phyloP scores from a whole-genome alignment of 2,329 filamentous ascomycete genomes.

The Colletotrichum siamense region DNA sequence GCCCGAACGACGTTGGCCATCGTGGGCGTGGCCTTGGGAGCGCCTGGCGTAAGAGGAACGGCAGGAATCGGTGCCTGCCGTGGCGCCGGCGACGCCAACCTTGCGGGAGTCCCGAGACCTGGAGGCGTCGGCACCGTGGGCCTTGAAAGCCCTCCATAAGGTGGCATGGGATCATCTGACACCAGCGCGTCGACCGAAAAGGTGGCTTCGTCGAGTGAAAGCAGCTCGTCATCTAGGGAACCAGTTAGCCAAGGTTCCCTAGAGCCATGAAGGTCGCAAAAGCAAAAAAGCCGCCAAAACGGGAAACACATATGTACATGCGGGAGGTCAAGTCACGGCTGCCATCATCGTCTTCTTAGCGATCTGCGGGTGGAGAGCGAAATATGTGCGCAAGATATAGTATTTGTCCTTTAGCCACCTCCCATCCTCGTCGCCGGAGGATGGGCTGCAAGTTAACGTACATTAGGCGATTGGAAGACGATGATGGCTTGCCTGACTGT shows the following conservation, averaged over 20 bases:
- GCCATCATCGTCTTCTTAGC: slow-evolving; percentile 67
- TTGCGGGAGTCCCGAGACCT: slow-evolving; percentile 46
- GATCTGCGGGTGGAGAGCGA: slow-evolving; percentile 24
- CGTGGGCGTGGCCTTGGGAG: slow-evolving; percentile 27
- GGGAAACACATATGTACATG: slow-evolving; percentile 46
- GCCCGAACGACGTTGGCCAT: slow-evolving; percentile 19
- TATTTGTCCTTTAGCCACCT: slow-evolving; percentile 51
- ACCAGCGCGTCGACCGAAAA: slow-evolving; percentile 73
- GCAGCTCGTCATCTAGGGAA: slow-evolving; percentile 66
- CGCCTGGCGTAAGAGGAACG: slow-evolving; percentile 9
- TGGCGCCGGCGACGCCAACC: slow-evolving; percentile 38
- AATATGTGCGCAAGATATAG: slow-evolving; percentile 47
- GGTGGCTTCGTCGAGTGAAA: slow-evolving; percentile 64
- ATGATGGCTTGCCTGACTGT: slow-evolving; percentile 70
- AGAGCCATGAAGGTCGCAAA: slow-evolving; percentile 14
- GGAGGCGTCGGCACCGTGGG: slow-evolving; percentile 31
- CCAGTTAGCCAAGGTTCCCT: slow-evolving; percentile 45
- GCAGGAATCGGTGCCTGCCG: slow-evolving; percentile 20
- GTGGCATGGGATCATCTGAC: slow-evolving; percentile 55
- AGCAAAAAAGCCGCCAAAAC: neutral
- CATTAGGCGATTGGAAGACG: slow-evolving; percentile 69
- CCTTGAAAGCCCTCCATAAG: neutral
- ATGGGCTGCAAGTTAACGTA: slow-evolving; percentile 65
- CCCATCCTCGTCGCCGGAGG: slow-evolving; percentile 28
- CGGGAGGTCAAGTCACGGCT: slow-evolving; percentile 56